Base-by-base conservation (phyloP, 148 eudicot species). In the Amaranthus cruentus region DNA sequence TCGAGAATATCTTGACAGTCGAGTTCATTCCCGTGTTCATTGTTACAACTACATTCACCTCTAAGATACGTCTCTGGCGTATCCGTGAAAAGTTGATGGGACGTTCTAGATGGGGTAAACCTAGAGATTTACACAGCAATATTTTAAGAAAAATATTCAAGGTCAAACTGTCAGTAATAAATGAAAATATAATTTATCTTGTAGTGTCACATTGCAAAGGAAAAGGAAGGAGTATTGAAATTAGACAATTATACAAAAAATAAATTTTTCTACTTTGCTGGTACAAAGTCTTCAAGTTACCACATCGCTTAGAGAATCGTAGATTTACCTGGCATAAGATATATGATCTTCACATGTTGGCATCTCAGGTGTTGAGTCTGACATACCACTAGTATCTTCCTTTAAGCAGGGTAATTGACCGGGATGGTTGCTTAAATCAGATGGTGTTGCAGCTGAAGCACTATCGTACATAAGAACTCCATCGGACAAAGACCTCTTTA, bases 401-500 rank as follows among this genome's bases (percentile, higher is more conserved):
- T 58, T 69, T 3, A 76, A 72, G 54, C 75, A 77, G 70, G 89
- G 84, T 68, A 84, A 74, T 53, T 80, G 63, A 55, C 78, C 85
- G 64, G 74, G 77, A 78, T 76, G 63, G 48, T 71, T 73, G 59
- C 84, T 84, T 62, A 69, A 50, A 73, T 85, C 81, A 58, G 87
- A 59, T 44, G 82, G 84, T 73, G 84, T 86, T 63, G 87, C 79
- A 62, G 91, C 78, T 15, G 90, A 82, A 78, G 75, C 71, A 69
- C 83, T 83, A 65, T 90, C 96, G 74, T 81, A 81, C 49, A 85
- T 72, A 68, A 95, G 85, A 76, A 92, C 85, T 47, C 97, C 98
- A 73, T 92, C 99, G 4, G 99, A 96, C 65, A 90, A 70, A 6
- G 99, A 96, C 78, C 97, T 88, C 81, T 85, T 96, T 62, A 96